Conservation (phyloP, 495 filamentous ascomycete species). For the Wilcoxina mikolae region DNA sequence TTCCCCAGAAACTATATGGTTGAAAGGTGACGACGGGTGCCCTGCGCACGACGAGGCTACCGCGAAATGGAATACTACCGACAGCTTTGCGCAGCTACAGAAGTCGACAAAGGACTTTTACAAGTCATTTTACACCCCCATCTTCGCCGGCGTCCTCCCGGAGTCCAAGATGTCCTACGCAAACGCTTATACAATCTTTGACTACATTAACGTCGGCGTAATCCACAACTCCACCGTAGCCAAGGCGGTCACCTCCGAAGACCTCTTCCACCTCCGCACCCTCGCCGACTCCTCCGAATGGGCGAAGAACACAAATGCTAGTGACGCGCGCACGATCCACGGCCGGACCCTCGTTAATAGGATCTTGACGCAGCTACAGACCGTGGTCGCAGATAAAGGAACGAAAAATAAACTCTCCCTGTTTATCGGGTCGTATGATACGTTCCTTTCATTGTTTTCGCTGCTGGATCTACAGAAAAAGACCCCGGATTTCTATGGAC, state of each 20-base stretch:
- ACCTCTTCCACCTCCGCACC: constrained; percentile 43
- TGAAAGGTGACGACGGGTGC: constrained; percentile 48
- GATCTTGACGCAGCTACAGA: constrained; percentile 48
- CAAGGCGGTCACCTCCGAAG: constrained; percentile 36
- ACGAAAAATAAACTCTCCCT: constrained; percentile 42
- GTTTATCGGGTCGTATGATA: constrained; percentile 54
- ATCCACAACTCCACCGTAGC: constrained; percentile 55
- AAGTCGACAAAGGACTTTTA: constrained; percentile 39
- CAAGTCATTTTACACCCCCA: constrained; percentile 31
- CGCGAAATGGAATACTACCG: constrained; percentile 31
- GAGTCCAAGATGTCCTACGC: constrained; percentile 32
- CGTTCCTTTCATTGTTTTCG: constrained; percentile 62
- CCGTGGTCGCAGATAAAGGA: constrained; percentile 40
- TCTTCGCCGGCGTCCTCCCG: constrained; percentile 27
- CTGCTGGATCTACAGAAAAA: constrained; percentile 44
- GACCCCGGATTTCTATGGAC: constrained; percentile 49
- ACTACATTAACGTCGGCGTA: constrained; percentile 57
- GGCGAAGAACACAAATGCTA: constrained; percentile 47
- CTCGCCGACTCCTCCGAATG: constrained; percentile 54
- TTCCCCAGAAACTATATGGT: constrained; percentile 42
- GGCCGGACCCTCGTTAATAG: constrained; percentile 47
- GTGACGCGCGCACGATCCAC: constrained; percentile 35
- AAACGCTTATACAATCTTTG: constrained; percentile 49
- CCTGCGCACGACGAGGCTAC: constrained; percentile 31
- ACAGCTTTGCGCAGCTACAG: constrained; percentile 31